These are phyloP conservation scores for Sclerotinia spermophila DNA, from an alignment of 2,329 filamentous ascomycete genomes.

Conservation along the genomic window DNA sequence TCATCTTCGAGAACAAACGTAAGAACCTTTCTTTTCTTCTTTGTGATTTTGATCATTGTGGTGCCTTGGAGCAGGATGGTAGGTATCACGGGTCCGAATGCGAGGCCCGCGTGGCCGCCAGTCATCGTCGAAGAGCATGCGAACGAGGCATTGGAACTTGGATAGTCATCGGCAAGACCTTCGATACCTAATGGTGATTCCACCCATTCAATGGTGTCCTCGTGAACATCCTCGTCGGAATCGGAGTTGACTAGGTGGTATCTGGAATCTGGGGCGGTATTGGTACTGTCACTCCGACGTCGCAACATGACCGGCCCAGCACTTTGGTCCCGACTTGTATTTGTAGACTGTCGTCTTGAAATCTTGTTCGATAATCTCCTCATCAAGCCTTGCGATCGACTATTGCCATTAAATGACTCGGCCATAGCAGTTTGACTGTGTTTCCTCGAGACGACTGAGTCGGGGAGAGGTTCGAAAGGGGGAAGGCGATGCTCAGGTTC, in stretches of 20 bases:
- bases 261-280: slow-evolving; percentile 55
- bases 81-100: slow-evolving; percentile 69
- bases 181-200: slow-evolving; percentile 43
- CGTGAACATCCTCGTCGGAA: slow-evolving; percentile 56
- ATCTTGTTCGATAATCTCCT: slow-evolving; percentile 81
- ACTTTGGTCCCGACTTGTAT: slow-evolving; percentile 78
- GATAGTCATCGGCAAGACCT: slow-evolving; percentile 46
- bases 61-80: slow-evolving; percentile 75
- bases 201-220: slow-evolving; percentile 42
- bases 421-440: slow-evolving; percentile 61
- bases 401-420: slow-evolving; percentile 54
- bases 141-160: slow-evolving; percentile 48
- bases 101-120: slow-evolving; percentile 37
- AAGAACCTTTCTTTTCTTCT: slow-evolving; percentile 74
- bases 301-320: slow-evolving; percentile 79
- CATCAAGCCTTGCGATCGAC: slow-evolving; percentile 67
- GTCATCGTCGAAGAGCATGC: slow-evolving; percentile 37
- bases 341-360: slow-evolving; percentile 69
- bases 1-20: slow-evolving; percentile 72
- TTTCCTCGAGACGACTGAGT: slow-evolving; percentile 61
- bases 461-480: slow-evolving; percentile 64
- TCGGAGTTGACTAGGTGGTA: slow-evolving; percentile 43
- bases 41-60: slow-evolving; percentile 76
- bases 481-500: slow-evolving; percentile 51
- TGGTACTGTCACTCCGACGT: slow-evolving; percentile 85